Base-by-base conservation (phyloP, 768 basidiomycete genomes). In the Mycena venus region DNA sequence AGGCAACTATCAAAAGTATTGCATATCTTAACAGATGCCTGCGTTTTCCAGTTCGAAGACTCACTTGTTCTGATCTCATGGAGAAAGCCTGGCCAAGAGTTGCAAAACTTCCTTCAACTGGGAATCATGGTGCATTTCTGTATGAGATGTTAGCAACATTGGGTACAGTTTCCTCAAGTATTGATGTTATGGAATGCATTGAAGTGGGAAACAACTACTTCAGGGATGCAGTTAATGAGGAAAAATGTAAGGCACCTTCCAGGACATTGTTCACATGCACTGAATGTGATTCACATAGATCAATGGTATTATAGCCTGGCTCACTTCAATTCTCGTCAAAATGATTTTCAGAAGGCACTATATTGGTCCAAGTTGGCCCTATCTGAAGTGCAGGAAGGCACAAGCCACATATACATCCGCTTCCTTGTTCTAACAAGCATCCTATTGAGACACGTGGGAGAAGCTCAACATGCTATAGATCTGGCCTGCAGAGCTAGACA, bases 271-370 rank as follows among this genome's bases (percentile, higher is more conserved):
- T 25, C 53, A 55, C 23, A 27, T 25, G 53, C 44, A 55, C 23
- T 55, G 53, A 55, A 8, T 17, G 17, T n/a, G n/a, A n/a, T n/a
- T 55, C 53, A 55, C 6, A 15, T 55, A 55, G 53, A 55, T 25
- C 53, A 55, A 55, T 55, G 53, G 53, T 55, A 55, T 55, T 55
- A 55, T 31, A 25, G 53, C 53, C 53, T 55, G 53, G 53, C 53
- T 25, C 27, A 25, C 53, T 25, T 55, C 53, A 27, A 55, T 55
- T 25, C 7, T 55, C 53, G 53, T 55, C 23, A 25, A 55, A 55
- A 55, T 55, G 53, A 55, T 55, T 25, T 55, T 55, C 53, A 8
- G 27, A 4, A 55, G 27, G 53, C 53, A 55, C 53, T 55, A 4
- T 17, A 55, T 55, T 55, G 53, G 53, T 55, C 25, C n/a, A 17